Conservation (phyloP, 2,329 filamentous ascomycete species). For the Gaeumannomyces sp. region DNA sequence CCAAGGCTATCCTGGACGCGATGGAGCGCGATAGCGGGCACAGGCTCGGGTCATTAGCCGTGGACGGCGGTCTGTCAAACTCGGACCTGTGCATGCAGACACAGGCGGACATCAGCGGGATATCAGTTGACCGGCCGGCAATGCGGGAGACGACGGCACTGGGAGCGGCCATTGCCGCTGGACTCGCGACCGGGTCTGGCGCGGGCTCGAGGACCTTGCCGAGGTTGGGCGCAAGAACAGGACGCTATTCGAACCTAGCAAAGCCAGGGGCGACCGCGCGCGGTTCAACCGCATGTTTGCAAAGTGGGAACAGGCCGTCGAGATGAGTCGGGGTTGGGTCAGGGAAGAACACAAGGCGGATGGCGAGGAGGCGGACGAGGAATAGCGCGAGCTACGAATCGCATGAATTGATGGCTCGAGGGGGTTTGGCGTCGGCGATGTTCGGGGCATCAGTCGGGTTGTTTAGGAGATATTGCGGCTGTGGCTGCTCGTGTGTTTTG, state of each 20-base stretch:
- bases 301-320: conserved; percentile 51
- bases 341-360: conserved; percentile 20
- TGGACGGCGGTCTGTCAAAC: conserved; percentile 86
- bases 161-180: conserved; percentile 82
- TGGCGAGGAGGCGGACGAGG: conserved; percentile 7
- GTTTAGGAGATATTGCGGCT: no score
- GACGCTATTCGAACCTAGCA: conserved; percentile 63
- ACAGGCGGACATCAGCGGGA: conserved; percentile 77
- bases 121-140: conserved; percentile 73
- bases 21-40: conserved; percentile 84
- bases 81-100: conserved; percentile 88
- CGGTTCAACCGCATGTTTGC: conserved; percentile 38
- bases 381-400: not conserved
- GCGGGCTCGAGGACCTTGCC: conserved; percentile 65
- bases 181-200: conserved; percentile 78
- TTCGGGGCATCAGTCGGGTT: not conserved
- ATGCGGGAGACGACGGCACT: conserved; percentile 91
- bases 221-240: conserved; percentile 65
- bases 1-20: conserved; percentile 82
- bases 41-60: conserved; percentile 66
- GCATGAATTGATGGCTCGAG: not conserved
- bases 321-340: conserved; percentile 53
- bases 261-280: conserved; percentile 32
- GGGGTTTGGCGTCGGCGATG: not conserved
- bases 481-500: no score